Base-by-base conservation (phyloP, 257 asterid species). In the Plantago major region DNA sequence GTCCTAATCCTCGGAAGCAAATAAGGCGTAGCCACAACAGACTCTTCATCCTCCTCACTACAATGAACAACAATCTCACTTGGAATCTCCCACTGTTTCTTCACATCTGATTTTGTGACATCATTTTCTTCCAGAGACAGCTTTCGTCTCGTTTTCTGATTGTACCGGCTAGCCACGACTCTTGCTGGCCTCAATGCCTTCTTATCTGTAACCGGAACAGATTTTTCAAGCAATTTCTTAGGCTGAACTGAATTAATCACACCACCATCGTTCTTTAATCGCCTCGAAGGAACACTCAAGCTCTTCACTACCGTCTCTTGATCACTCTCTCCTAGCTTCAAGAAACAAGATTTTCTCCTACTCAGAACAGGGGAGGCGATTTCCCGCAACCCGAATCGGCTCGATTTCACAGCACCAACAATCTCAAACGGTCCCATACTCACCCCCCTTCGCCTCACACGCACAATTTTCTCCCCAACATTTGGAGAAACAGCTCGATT, bases 51-150 rank as follows among this genome's bases (percentile, higher is more conserved):
- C 58, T 71, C 77, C 12, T 72, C 70, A 51, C 81, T 80, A 28
- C 81, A 64, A 63, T 83, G 95, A 63, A 88, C 82, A 37, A 84
- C 75, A 40, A 91, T 62, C 75, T 86, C 95, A 69, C 69, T 77
- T 0, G 96, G 96, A 72, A 88, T 82, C 51, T 91, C 96, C 98
- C 97, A 91, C 63, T 92, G 76, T 80, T 91, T 91, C 62, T 91
- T 86, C 73, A 79, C 58, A 40, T 77, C 79, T 5, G 94, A 76
- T 4, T 7, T 33, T 33, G 7, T 5, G 8, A 4, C 40, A 33
- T 7, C 40, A 33, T 7, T 33, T 7, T 33, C 40, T 7, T 33
- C 40, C 40, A 33, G 8, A 33, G 40, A 33, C 40, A 33, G 5
- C 19, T 78, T 71, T 55, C 76, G 84, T 72, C 47, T 49, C 5